These are phyloP conservation scores for Solanum arcanum DNA, from an alignment of 257 asterid species.

Conservation along the genomic window DNA sequence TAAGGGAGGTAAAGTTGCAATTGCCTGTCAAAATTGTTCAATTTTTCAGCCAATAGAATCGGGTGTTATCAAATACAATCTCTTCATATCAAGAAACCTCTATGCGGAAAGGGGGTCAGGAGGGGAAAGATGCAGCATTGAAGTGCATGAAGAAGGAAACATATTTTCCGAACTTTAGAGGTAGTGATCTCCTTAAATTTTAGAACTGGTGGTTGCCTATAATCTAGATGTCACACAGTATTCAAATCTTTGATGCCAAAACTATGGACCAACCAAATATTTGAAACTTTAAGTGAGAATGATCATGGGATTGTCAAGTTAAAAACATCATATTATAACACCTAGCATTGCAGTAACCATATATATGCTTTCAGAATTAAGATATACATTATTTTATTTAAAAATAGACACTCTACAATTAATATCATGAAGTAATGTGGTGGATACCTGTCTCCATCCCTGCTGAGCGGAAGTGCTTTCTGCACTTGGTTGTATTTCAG, in stretches of 20 bases:
- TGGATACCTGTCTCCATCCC: constrained; percentile 98
- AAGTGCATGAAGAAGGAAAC: neutral
- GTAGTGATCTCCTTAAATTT: neutral
- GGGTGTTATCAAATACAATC: neutral
- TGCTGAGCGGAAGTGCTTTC: constrained; percentile 98
- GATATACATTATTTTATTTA: neutral
- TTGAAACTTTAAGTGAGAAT: neutral
- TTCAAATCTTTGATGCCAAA: neutral
- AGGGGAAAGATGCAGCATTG: neutral
- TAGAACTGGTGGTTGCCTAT: neutral
- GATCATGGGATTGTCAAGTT: neutral
- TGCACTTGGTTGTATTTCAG: constrained; percentile 85
- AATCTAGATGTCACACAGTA: neutral
- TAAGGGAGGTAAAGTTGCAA: neutral
- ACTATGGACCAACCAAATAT: neutral
- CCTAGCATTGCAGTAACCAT: neutral
- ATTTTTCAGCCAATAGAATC: neutral
- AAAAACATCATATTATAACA: neutral
- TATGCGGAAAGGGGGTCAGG: neutral
- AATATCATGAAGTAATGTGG: neutral
- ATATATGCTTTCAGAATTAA: neutral
- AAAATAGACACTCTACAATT: neutral
- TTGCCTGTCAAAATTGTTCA: neutral
- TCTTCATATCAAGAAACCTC: neutral
- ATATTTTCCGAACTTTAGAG: neutral